These are phyloP conservation scores for Agaricus sinodeliciosus DNA, from an alignment of 768 basidiomycete species.

Conservation along the genomic window DNA sequence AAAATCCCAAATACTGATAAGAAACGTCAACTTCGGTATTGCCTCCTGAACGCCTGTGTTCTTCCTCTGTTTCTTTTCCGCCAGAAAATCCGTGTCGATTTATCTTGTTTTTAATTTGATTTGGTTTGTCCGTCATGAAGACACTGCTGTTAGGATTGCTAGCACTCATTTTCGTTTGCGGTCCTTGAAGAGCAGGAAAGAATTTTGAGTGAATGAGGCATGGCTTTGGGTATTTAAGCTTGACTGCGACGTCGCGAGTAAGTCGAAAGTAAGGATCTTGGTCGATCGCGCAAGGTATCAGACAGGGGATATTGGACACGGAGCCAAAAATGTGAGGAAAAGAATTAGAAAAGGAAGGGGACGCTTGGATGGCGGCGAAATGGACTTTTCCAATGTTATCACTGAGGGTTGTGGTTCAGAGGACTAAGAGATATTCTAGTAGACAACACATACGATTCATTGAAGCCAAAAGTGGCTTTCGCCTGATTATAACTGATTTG, in stretches of 20 bases:
- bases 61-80: slow-evolving; percentile 92
- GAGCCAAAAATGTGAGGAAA: slow-evolving; percentile 97
- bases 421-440: neutral
- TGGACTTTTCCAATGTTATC: slow-evolving; percentile 99
- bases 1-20: slow-evolving; percentile 94
- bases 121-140: slow-evolving; percentile 89
- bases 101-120: slow-evolving; percentile 96
- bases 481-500: slow-evolving; percentile 92
- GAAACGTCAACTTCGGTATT: slow-evolving; percentile 93
- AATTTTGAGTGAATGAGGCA: slow-evolving; percentile 91
- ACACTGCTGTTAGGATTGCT: slow-evolving; percentile 90
- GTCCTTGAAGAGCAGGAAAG: slow-evolving; percentile 96
- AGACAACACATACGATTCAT: slow-evolving; percentile 71
- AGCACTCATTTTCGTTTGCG: slow-evolving; percentile 99
- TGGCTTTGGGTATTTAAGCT: slow-evolving; percentile 95
- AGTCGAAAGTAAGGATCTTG: slow-evolving; percentile 97
- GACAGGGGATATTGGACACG: slow-evolving; percentile 73
- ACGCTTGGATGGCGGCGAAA: slow-evolving; percentile 92
- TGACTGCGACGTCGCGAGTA: slow-evolving; percentile 90
- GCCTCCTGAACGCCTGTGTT: slow-evolving; percentile 83
- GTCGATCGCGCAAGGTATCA: slow-evolving; percentile 98
- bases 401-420: slow-evolving; percentile 32
- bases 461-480: slow-evolving; percentile 95
- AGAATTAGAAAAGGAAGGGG: slow-evolving; percentile 95
- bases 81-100: slow-evolving; percentile 96